These are phyloP conservation scores for Abrus pulchellus DNA, from an alignment of 306 rosid species.

Conservation along the genomic window DNA sequence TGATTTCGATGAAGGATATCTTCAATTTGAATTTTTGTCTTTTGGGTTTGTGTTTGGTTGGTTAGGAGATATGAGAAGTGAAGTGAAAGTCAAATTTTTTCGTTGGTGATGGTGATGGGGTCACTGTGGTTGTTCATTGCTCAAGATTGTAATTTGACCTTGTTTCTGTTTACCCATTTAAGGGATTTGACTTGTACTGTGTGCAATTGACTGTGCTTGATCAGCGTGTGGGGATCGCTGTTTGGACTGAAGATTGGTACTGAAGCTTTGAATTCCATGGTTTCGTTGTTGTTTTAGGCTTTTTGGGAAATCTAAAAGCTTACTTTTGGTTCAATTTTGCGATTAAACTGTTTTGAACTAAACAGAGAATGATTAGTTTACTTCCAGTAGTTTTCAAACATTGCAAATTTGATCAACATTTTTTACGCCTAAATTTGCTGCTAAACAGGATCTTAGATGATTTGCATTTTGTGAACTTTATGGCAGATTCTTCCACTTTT, in stretches of 20 bases:
- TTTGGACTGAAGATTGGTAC: slow-evolving; percentile 15
- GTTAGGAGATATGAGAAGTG: slow-evolving; percentile 44
- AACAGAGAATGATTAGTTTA: slow-evolving; percentile 32
- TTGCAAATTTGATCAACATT: slow-evolving; percentile 24
- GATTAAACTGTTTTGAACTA: slow-evolving; percentile 34
- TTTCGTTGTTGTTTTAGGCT: slow-evolving; percentile 18
- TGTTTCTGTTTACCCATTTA: slow-evolving; percentile 43
- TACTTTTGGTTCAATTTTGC: slow-evolving; percentile 35
- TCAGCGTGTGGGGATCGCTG: slow-evolving; percentile 34
- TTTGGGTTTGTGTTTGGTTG: slow-evolving; percentile 43
- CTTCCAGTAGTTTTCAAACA: slow-evolving; percentile 20
- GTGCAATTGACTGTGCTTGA: slow-evolving; percentile 47
- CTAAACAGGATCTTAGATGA: slow-evolving; percentile 31
- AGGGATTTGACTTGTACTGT: slow-evolving; percentile 49
- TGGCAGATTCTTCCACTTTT: slow-evolving; percentile 23
- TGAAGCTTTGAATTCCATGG: slow-evolving; percentile 15
- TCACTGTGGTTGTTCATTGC: slow-evolving; percentile 40
- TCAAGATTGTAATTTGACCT: slow-evolving; percentile 37
- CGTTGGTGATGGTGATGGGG: slow-evolving; percentile 32
- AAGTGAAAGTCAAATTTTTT: slow-evolving; percentile 42
- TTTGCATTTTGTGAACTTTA: slow-evolving; percentile 12
- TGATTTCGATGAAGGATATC: slow-evolving; percentile 42
- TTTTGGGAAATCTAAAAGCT: slow-evolving; percentile 21
- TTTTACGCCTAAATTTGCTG: slow-evolving; percentile 41
- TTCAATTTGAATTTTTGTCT: slow-evolving; percentile 27